Conservation (phyloP, 331 rosid genomes). For the Prunus yedoensis region DNA sequence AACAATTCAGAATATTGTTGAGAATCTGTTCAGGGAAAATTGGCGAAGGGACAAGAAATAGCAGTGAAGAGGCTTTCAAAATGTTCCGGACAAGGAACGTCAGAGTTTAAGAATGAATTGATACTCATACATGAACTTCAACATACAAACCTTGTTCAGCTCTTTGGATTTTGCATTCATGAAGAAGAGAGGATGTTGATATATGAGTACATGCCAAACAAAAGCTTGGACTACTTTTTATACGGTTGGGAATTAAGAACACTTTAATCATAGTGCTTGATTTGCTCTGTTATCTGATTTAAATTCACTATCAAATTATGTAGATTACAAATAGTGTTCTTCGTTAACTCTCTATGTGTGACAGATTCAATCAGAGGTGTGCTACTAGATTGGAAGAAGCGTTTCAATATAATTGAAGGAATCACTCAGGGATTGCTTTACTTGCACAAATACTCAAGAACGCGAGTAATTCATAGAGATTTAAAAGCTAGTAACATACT, state of each 20-base stretch:
- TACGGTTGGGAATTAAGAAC: neutral
- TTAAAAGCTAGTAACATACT: conserved; percentile 15
- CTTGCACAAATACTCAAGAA: conserved; percentile 14
- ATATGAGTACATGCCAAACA: conserved; percentile 5
- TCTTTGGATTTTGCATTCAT: neutral
- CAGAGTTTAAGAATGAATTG: conserved; percentile 1
- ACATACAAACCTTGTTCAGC: conserved; percentile 4
- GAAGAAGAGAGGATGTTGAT: conserved; percentile 1
- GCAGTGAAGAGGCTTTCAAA: conserved; percentile 6
- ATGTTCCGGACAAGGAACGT: neutral
- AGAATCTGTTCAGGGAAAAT: neutral
- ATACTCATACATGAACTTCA: conserved; percentile 6
- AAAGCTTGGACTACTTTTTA: conserved; percentile 5
- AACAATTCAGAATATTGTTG: neutral
- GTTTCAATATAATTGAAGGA: conserved; percentile 6
- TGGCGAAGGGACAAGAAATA: neutral
- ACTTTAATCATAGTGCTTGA: neutral
- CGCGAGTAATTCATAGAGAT: conserved; percentile 16
- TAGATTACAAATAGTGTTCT: neutral
- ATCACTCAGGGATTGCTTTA: conserved; percentile 9
- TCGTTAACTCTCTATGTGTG: neutral
- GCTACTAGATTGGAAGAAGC: conserved; percentile 3
- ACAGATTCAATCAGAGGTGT: neutral
- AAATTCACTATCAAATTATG: neutral
- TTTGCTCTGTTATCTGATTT: neutral